A percentile compares a stretch with the other conserved stretches of the same genome.
Conservation (phyloP, 805 yeast genomes). For the Starmera quercuum region DNA sequence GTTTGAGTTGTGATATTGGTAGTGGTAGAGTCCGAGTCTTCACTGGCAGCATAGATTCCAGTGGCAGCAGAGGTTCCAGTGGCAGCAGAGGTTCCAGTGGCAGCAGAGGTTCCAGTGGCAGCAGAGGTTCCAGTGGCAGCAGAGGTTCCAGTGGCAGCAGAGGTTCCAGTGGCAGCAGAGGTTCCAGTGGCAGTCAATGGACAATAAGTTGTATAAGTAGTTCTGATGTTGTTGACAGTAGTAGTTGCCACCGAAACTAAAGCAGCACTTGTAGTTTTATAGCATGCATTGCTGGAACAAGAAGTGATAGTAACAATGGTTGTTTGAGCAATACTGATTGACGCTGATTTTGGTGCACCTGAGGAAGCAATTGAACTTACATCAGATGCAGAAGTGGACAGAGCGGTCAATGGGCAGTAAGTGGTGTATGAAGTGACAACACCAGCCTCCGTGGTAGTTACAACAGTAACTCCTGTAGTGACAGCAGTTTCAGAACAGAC, state of each 20-base stretch:
- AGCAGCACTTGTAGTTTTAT: slow-evolving; percentile 1
- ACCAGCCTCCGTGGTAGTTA: slow-evolving; percentile 2
- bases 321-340: slow-evolving; percentile 4
- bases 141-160: slow-evolving; percentile 2
- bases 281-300: neutral
- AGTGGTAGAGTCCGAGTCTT: neutral
- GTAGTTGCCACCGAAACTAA: neutral
- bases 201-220: too few relatives aligned
- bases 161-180: neutral
- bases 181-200: slow-evolving; percentile 5
- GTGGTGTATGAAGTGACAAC: slow-evolving; percentile 4
- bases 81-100: neutral
- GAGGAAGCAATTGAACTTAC: too few relatives aligned
- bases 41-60: neutral
- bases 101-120: neutral
- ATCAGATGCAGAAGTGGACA: slow-evolving; percentile 5
- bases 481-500: slow-evolving; percentile 14
- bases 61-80: neutral
- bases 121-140: slow-evolving; percentile 3
- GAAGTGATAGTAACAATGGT: slow-evolving; percentile 2
- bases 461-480: slow-evolving; percentile 20
- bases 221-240: neutral
- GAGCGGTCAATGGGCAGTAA: slow-evolving; percentile 7
- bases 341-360: too few relatives aligned
- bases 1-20: neutral